A percentile compares a stretch with the other conserved stretches of the same genome.
These are phyloP conservation scores for Aspergillus udagawae DNA, from an alignment of 2,329 filamentous ascomycete species.

Conservation along the genomic window DNA sequence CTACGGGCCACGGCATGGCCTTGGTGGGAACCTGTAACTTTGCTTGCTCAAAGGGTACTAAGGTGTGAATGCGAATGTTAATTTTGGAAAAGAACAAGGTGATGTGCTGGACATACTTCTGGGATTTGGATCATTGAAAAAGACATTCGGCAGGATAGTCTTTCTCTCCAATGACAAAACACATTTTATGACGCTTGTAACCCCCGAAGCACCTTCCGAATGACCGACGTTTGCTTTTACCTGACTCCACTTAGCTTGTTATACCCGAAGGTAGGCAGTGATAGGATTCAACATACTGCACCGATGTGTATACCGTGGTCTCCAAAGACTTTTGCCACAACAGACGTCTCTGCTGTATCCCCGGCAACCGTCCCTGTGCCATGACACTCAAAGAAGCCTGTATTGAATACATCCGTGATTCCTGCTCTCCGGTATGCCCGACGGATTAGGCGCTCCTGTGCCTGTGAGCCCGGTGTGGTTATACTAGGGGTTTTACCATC, in stretches of 20 bases:
- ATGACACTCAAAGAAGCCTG: constrained; percentile 8
- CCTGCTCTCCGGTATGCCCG: too few species aligned
- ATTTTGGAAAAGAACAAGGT: too few species aligned
- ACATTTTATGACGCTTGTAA: constrained; percentile 31
- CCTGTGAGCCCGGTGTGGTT: too few species aligned
- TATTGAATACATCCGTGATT: too few species aligned
- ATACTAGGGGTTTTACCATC: too few species aligned
- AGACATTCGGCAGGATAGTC: constrained; percentile 27
- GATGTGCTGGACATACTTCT: constrained; percentile 5
- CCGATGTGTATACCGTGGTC: constrained; percentile 24
- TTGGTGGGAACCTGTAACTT: constrained; percentile 6
- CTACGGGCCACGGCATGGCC: constrained; percentile 19
- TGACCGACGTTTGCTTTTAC: constrained; percentile 34
- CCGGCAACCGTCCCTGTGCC: constrained; percentile 8
- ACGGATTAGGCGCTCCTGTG: too few species aligned
- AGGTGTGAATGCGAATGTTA: background rate
- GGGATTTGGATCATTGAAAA: constrained; percentile 25
- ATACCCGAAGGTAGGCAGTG: too few species aligned
- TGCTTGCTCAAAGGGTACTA: constrained; percentile 15
- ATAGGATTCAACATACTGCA: constrained; percentile 2
- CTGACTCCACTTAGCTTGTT: too few species aligned
- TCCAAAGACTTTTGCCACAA: background rate
- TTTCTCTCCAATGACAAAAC: constrained; percentile 39
- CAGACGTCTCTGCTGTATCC: constrained; percentile 5
- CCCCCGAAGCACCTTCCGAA: constrained; percentile 30